Base-by-base conservation (phyloP, 495 filamentous ascomycete species). In the Patellaria atrata region DNA sequence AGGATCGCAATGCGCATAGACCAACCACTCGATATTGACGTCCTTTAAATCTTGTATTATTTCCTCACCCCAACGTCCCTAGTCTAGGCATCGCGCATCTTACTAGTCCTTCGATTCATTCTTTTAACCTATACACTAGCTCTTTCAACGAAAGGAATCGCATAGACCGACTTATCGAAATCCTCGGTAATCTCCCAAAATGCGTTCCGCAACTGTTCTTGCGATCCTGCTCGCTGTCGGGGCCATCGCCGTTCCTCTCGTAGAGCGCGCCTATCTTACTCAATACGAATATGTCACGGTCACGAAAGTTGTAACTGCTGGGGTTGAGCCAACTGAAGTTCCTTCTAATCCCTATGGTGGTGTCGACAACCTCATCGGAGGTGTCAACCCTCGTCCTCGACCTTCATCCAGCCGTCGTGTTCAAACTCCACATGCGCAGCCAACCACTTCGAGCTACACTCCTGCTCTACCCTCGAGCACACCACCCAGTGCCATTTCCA, bases 151-250 rank as follows among this genome's bases (percentile, higher is more conserved):
- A 23, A 12, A 23, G 5, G 32, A 12, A 53, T 53, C 50, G 37
- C 38, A 16, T n/a, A 36, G 13, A 4, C 22, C 25, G 14, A 22
- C 28, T 16, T 24, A 25, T 30, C 31, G 10, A 37, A 33, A 29
- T 18, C 29, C 12, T 10, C 3, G 11, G 3, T 19, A 21, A 21
- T 25, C 14, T 25, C 30, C 31, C 59, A 71, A 67, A 22, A 89
- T 91, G 82, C 80, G 71, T 56, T 72, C 65, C 36, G 74, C 77
- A 21, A 50, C 72, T 35, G 33, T 80, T 34, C 41, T 82, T 45
- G 63, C 71, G 48, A 65, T 68, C 27, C 58, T 77, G 50, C 64
- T 70, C 54, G 78, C 73, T 31, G 57, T 70, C 40, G 60, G 78
- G 56, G 70, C 65, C 32, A 45, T 71, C 42, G 75, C 70, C 39